Evolutionary conservation across 1,139 yeast genomes (phyloP).

Genomic region (Debaryomycetaceae sp.): DNA sequence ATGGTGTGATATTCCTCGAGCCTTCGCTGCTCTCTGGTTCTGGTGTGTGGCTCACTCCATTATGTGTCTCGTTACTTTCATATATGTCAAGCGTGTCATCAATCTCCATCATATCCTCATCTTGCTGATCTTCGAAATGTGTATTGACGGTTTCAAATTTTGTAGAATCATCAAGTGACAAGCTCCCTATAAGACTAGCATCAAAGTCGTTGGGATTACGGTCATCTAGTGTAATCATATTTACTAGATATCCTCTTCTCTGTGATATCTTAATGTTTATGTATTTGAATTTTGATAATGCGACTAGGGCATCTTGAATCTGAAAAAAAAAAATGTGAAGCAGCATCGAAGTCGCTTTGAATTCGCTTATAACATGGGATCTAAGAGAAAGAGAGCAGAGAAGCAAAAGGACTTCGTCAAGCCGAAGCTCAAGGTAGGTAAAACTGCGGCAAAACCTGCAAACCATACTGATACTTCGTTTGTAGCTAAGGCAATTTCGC

Average conservation of each 20-base stretch:
- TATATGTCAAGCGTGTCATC: slow-evolving; percentile 8
- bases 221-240: slow-evolving; percentile 2
- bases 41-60: slow-evolving; percentile 6
- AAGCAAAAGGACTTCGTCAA: slow-evolving; percentile 75
- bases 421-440: slow-evolving; percentile 86
- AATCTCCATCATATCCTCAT: slow-evolving; percentile 14
- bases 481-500: slow-evolving; percentile 65
- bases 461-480: slow-evolving; percentile 86
- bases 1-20: slow-evolving; percentile 5
- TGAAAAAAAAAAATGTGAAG: not conserved
- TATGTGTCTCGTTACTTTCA: not conserved
- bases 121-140: slow-evolving; percentile 7
- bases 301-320: slow-evolving; percentile 1
- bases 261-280: not conserved
- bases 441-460: slow-evolving; percentile 63
- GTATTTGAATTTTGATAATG: not conserved
- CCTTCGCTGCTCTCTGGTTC: slow-evolving; percentile 1
- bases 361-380: slow-evolving; percentile 35
- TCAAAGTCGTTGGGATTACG: slow-evolving; percentile 16
- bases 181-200: slow-evolving; percentile 22
- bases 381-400: slow-evolving; percentile 59
- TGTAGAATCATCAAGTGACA: slow-evolving; percentile 23
- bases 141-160: slow-evolving; percentile 7
- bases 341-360: not conserved
- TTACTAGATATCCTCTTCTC: not conserved